A percentile compares a stretch with the other conserved stretches of the same genome.
These are phyloP conservation scores for Cryptosporidium ryanae DNA, from an alignment of 169 alveolate species.

Conservation along the genomic window DNA sequence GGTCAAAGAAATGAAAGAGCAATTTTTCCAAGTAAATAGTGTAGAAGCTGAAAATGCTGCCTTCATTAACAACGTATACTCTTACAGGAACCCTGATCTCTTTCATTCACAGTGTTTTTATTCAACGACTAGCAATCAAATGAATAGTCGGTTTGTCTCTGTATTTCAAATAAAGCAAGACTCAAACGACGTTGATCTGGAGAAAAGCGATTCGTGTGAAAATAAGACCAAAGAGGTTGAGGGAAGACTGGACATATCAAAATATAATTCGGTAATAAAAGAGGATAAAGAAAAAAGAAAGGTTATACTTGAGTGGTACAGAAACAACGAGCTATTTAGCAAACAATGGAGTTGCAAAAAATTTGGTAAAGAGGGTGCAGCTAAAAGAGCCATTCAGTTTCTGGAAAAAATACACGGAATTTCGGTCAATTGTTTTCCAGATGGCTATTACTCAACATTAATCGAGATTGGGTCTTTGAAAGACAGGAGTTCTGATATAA, in stretches of 20 bases:
- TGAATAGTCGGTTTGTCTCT: neutral
- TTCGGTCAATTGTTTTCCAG: constrained; percentile 19
- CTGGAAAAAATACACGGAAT: constrained; percentile 64
- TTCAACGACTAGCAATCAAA: constrained; percentile 47
- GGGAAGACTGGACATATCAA: neutral
- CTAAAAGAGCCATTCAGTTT: constrained; percentile 69
- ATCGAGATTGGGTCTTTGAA: constrained; percentile 39
- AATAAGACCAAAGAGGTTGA: neutral
- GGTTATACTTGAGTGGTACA: constrained; percentile 68
- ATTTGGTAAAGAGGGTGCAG: constrained; percentile 75
- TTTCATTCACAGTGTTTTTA: too few species aligned
- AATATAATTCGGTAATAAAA: constrained; percentile 39
- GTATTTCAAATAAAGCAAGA: constrained; percentile 21
- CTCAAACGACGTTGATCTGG: neutral
- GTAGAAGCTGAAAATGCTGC: too few species aligned
- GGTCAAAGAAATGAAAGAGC: too few species aligned
- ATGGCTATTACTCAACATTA: constrained; percentile 56
- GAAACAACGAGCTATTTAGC: constrained; percentile 41
- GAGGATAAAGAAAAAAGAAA: constrained; percentile 67
- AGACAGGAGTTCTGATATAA: neutral
- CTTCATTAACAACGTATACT: too few species aligned
- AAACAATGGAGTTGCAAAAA: constrained; percentile 74
- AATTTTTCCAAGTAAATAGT: too few species aligned
- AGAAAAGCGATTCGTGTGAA: neutral
- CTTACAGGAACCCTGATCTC: too few species aligned